Evolutionary conservation across 306 rosid species (phyloP), one percentile per base, ranked within the genome.

Genomic region (Styphnolobium japonicum): DNA sequence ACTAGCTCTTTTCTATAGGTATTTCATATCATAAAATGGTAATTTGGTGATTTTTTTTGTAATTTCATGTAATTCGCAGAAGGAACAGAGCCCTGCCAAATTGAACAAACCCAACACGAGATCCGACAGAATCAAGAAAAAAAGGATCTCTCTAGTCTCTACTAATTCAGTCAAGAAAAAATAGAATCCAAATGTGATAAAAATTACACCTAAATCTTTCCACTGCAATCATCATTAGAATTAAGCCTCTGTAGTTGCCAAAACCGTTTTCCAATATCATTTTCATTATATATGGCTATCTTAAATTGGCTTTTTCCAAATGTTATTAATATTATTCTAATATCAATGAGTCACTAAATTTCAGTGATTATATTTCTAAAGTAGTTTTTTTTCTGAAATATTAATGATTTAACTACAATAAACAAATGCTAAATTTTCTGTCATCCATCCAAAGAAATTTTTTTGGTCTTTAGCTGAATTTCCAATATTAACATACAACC

Each of bases 121-220:
- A 58, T 27, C n/a, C 29, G 16, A 63, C 81, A 55, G 33, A 63
- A 45, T 29, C 6, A 55, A 53, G 43, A 45, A 14, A 55, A 46
- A 75, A 70, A 33, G 65, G 71, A 66, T 58, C 63, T 45, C 48
- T 27, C 36, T 34, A 71, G n/a, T n/a, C n/a, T n/a, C 19, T 78
- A 55, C 42, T 40, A n/a, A 6, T 67, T 56, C n/a, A 75, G 29
- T 25, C 31, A 49, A 76, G 23, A 79, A 6, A 39, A 7, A 36
- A 34, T 11, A 58, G 23, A 76, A 16, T 34, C n/a, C n/a, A 21
- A 53, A 19, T 4, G 12, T 10, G 11, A 8, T 21, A 4, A 53
- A 25, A 53, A 21, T 19, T 53, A 53, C 5, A 23, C 60, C 51
- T 45, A 2, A 45, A 45, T 45, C 16, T 45, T 2, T 45, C 4